phyloP scores from a whole-genome alignment of 148 eudicot species.

The Polygonum maritimum region DNA sequence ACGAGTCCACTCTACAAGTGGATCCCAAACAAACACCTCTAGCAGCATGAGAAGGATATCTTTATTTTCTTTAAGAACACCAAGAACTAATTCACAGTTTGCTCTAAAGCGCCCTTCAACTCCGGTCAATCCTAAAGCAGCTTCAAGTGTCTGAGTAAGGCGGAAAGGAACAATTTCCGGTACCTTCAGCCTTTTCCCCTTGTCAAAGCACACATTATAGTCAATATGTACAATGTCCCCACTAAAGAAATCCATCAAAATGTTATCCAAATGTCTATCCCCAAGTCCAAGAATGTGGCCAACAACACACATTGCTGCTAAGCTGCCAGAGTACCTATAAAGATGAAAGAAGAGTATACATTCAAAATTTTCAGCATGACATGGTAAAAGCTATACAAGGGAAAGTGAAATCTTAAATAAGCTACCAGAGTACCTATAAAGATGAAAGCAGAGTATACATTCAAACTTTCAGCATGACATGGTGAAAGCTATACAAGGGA shows the following conservation, averaged over 20 bases:
- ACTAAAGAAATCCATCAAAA: slow-evolving; percentile 69
- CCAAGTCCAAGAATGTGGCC: slow-evolving; percentile 98
- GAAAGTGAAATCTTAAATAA: slow-evolving; percentile 15
- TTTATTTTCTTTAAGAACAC: slow-evolving; percentile 72
- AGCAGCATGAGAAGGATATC: slow-evolving; percentile 82
- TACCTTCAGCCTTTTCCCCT: slow-evolving; percentile 86
- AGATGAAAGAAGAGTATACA: slow-evolving; percentile 12
- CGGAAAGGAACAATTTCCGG: slow-evolving; percentile 99
- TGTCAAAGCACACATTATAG: slow-evolving; percentile 98
- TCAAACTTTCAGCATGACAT: background rate
- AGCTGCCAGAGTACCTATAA: slow-evolving; percentile 79
- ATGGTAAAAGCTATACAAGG: background rate
- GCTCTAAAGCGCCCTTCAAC: slow-evolving; percentile 86
- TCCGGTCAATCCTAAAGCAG: slow-evolving; percentile 89
- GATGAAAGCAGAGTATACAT: slow-evolving; percentile 12
- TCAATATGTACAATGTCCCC: slow-evolving; percentile 97
- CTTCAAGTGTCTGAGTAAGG: slow-evolving; percentile 89
- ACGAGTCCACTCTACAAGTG: slow-evolving; percentile 98
- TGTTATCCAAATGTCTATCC: slow-evolving; percentile 95
- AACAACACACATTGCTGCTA: slow-evolving; percentile 97
- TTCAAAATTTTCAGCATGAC: background rate
- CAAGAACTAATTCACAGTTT: slow-evolving; percentile 90
- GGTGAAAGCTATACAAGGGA: background rate
- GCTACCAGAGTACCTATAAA: slow-evolving; percentile 77
- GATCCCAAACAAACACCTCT: slow-evolving; percentile 98